Conservation (phyloP, 805 yeast species). For the Metschnikowia noctiluminum region DNA sequence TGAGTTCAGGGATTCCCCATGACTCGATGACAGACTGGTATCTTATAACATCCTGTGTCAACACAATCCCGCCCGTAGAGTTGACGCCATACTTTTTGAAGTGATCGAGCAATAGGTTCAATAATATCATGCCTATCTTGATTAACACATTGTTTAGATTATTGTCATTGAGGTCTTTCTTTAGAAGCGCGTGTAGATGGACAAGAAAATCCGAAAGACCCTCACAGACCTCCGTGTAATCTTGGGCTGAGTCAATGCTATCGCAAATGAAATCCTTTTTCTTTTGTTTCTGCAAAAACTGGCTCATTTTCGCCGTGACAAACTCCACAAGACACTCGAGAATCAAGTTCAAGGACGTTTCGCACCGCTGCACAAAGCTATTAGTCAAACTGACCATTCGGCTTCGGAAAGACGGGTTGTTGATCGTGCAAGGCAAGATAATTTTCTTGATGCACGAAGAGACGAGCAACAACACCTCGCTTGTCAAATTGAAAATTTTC, state of each 20-base stretch:
- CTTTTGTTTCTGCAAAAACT: slow-evolving; percentile 58
- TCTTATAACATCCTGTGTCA: slow-evolving; percentile 78
- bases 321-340: slow-evolving; percentile 56
- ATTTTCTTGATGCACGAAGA: slow-evolving; percentile 73
- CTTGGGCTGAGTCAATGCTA: slow-evolving; percentile 36
- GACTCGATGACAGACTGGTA: slow-evolving; percentile 66
- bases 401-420: slow-evolving; percentile 53
- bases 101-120: slow-evolving; percentile 62
- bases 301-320: slow-evolving; percentile 47
- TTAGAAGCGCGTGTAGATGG: slow-evolving; percentile 38
- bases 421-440: slow-evolving; percentile 68
- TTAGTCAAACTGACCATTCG: slow-evolving; percentile 62
- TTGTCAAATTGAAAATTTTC: slow-evolving; percentile 46
- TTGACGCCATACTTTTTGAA: slow-evolving; percentile 72
- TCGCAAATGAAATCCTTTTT: slow-evolving; percentile 63
- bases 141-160: slow-evolving; percentile 51
- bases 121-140: slow-evolving; percentile 56
- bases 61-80: slow-evolving; percentile 76
- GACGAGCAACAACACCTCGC: slow-evolving; percentile 60
- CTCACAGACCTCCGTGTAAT: slow-evolving; percentile 71
- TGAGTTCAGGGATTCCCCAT: slow-evolving; percentile 61
- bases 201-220: slow-evolving; percentile 53
- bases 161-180: slow-evolving; percentile 30
- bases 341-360: slow-evolving; percentile 62
- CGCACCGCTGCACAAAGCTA: slow-evolving; percentile 55